Evolutionary conservation across 306 rosid genomes (phyloP).

Genomic region (Prunus armeniaca): DNA sequence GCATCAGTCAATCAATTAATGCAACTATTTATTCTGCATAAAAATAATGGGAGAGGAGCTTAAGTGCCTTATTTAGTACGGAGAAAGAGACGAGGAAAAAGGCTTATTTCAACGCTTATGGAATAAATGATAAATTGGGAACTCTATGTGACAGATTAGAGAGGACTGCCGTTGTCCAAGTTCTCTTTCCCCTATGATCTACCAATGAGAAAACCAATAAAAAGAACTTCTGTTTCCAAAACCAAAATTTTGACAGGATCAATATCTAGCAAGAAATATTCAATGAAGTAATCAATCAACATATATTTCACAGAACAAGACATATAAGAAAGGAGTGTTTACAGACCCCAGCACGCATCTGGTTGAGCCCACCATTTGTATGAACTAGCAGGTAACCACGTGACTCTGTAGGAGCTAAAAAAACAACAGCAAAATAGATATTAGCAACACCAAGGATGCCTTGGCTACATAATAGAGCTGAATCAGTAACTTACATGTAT

Average conservation of each 20-base stretch:
- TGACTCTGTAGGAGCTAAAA: constrained; percentile 60
- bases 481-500: constrained; percentile 45
- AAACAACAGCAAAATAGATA: constrained; percentile 15
- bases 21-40: not conserved
- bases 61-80: not conserved
- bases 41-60: not conserved
- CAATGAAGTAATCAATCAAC: not conserved
- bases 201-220: not conserved
- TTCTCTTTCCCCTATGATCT: no score
- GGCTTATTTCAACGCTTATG: not conserved
- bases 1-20: not conserved
- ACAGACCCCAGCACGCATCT: constrained; percentile 97
- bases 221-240: not conserved
- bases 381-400: constrained; percentile 84
- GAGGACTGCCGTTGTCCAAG: no score
- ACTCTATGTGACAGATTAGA: no score
- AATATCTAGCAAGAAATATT: not conserved
- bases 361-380: constrained; percentile 95
- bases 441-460: constrained; percentile 16
- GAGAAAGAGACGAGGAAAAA: not conserved
- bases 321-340: constrained; percentile 1
- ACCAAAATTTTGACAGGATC: not conserved
- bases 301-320: not conserved
- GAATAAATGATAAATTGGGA: not conserved
- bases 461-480: constrained; percentile 2